Evolutionary conservation across 306 rosid species (phyloP).

Genomic region (Biancaea sappan): DNA sequence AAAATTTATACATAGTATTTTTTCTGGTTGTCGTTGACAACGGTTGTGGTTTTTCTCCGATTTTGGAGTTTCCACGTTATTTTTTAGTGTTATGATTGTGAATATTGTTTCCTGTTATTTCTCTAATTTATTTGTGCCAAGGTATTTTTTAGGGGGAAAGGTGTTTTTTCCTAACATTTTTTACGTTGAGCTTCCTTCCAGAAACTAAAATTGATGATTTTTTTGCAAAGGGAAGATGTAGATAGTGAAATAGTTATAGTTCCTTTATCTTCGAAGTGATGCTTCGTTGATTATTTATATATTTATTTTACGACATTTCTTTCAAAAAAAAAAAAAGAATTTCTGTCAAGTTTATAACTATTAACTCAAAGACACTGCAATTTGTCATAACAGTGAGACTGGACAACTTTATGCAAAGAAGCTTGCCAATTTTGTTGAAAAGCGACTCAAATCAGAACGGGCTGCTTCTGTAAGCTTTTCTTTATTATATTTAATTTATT

Average conservation of each 20-base stretch:
- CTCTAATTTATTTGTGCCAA: too few relatives aligned
- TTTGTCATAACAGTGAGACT: constrained; percentile 62
- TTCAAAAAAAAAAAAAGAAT: not conserved
- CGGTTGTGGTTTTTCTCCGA: too few relatives aligned
- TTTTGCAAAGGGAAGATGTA: constrained; percentile 9
- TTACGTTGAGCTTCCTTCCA: constrained; percentile 9
- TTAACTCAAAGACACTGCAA: constrained; percentile 29
- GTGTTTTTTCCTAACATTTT: too few relatives aligned
- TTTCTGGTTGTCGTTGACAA: too few relatives aligned
- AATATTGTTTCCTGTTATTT: too few relatives aligned
- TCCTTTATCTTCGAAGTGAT: not conserved
- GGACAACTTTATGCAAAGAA: constrained; percentile 88
- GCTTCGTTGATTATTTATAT: too few relatives aligned
- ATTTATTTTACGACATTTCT: not conserved
- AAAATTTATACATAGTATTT: too few relatives aligned
- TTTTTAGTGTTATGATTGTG: too few relatives aligned
- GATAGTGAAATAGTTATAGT: constrained; percentile 10
- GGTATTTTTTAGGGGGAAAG: too few relatives aligned
- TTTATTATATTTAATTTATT: constrained; percentile 25
- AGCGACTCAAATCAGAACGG: constrained; percentile 89
- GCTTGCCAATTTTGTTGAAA: constrained; percentile 88
- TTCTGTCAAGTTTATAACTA: constrained; percentile 11
- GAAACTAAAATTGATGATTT: constrained; percentile 13
- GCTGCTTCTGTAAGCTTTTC: constrained; percentile 90
- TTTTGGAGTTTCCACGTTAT: too few relatives aligned